A percentile compares a stretch with the other conserved stretches of the same genome.
Evolutionary conservation across 352 stramenopile species (phyloP).

Genomic region (Globisporangium cystogenes): DNA sequence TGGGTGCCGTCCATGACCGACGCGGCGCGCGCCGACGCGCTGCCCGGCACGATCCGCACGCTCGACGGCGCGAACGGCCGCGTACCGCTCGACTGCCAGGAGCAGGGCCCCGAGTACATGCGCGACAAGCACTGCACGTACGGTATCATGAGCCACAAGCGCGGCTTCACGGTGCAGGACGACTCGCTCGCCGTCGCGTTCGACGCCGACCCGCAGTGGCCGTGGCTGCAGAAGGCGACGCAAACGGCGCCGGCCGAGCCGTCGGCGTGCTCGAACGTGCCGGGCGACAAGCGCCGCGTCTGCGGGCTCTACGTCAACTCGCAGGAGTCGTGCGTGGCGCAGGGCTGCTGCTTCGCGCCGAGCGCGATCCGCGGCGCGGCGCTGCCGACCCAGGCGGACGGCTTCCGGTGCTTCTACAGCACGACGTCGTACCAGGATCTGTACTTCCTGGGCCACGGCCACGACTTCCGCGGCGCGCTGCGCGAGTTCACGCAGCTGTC

Average conservation of each 20-base stretch:
- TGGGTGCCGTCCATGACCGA: slow-evolving; percentile 22
- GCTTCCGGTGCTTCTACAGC: slow-evolving; percentile 29
- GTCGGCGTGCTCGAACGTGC: slow-evolving; percentile 9
- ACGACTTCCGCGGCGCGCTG: slow-evolving; percentile 31
- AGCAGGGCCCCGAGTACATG: slow-evolving; percentile 18
- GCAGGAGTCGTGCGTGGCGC: slow-evolving; percentile 14
- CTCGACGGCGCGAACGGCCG: slow-evolving; percentile 28
- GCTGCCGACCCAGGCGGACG: slow-evolving; percentile 3
- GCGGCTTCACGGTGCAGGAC: slow-evolving; percentile 30
- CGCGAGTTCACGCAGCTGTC: slow-evolving; percentile 29
- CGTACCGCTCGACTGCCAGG: slow-evolving; percentile 23
- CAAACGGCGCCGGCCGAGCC: not conserved
- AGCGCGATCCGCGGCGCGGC: slow-evolving; percentile 1
- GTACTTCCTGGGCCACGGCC: slow-evolving; percentile 45
- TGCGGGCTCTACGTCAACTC: slow-evolving; percentile 19
- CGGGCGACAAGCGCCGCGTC: slow-evolving; percentile 14
- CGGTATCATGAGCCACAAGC: slow-evolving; percentile 24
- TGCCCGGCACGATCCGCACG: slow-evolving; percentile 31
- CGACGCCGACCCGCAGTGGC: slow-evolving; percentile 18
- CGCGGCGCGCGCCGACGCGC: slow-evolving; percentile 12
- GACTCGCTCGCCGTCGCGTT: slow-evolving; percentile 22
- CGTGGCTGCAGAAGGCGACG: slow-evolving; percentile 15
- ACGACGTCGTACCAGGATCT: slow-evolving; percentile 27
- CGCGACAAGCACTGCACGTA: slow-evolving; percentile 35
- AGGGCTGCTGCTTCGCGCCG: slow-evolving; percentile 23